Evolutionary conservation across 1,284 basidiomycete species (phyloP).

Genomic region (Cryptococcus sp.): DNA sequence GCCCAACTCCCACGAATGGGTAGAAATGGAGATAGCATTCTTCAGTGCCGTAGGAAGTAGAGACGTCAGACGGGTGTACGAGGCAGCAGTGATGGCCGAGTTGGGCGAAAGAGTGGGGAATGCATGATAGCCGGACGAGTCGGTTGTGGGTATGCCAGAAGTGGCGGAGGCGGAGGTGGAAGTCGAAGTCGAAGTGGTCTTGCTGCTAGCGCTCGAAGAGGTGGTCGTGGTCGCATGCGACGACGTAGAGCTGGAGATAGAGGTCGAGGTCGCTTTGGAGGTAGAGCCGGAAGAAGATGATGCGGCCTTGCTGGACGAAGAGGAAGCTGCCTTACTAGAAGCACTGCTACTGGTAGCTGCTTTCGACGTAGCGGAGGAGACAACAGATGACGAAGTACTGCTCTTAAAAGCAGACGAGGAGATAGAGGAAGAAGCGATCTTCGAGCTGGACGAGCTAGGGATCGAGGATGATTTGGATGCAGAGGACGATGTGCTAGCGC

Average conservation of each 20-base stretch:
- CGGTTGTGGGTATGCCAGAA: neutral
- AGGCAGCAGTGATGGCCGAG: constrained; percentile 12
- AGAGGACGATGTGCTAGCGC: neutral
- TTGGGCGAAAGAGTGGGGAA: constrained; percentile 14
- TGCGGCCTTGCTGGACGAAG: neutral
- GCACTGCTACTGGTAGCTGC: too few species aligned
- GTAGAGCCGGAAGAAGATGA: neutral
- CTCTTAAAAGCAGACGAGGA: too few species aligned
- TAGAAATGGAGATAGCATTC: constrained; percentile 22
- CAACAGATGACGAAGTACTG: too few species aligned
- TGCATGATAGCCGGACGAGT: neutral
- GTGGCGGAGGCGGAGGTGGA: neutral
- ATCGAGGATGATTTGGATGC: too few species aligned
- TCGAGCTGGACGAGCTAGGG: too few species aligned
- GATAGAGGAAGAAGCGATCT: too few species aligned
- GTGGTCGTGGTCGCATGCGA: neutral
- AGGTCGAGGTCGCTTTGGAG: neutral
- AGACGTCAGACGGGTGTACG: constrained; percentile 19
- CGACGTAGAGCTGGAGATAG: neutral
- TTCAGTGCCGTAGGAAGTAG: constrained; percentile 21
- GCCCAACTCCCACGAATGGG: constrained; percentile 38
- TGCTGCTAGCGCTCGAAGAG: neutral
- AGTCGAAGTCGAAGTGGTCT: neutral
- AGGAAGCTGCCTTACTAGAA: too few species aligned
- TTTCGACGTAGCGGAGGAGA: too few species aligned